These are phyloP conservation scores for Smallanthus sonchifolius DNA, from an alignment of 129 eudicot genomes.

Conservation along the genomic window DNA sequence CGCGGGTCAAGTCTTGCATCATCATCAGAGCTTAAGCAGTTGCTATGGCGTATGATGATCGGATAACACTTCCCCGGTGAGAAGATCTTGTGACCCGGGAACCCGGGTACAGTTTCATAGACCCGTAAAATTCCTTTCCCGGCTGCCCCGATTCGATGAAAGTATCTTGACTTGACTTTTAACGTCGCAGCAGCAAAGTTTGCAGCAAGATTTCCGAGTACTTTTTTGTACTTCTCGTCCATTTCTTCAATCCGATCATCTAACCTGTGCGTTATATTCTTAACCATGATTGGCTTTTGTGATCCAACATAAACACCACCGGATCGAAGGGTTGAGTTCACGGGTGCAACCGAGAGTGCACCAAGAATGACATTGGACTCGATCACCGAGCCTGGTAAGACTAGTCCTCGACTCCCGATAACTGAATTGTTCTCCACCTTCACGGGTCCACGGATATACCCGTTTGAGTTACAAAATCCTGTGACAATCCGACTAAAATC, in stretches of 20 bases:
- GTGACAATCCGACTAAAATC: slow-evolving; percentile 42
- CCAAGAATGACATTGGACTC: slow-evolving; percentile 46
- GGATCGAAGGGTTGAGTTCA: slow-evolving; percentile 33
- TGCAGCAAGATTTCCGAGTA: slow-evolving; percentile 60
- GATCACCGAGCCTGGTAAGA: slow-evolving; percentile 40
- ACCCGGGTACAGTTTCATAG: slow-evolving; percentile 32
- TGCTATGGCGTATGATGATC: slow-evolving; percentile 51
- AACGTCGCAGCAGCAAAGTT: slow-evolving; percentile 50
- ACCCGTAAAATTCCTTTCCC: slow-evolving; percentile 50
- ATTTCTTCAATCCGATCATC: slow-evolving; percentile 45
- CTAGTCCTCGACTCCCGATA: slow-evolving; percentile 36
- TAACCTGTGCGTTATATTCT: slow-evolving; percentile 19
- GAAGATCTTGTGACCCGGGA: slow-evolving; percentile 43
- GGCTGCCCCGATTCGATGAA: slow-evolving; percentile 55
- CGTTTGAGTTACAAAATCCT: slow-evolving; percentile 27
- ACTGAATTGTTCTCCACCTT: slow-evolving; percentile 37
- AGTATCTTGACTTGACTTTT: slow-evolving; percentile 45
- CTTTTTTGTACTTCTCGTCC: slow-evolving; percentile 37
- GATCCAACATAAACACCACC: slow-evolving; percentile 53
- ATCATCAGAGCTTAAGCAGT: slow-evolving; percentile 53
- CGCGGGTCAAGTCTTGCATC: slow-evolving; percentile 64
- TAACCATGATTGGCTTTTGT: slow-evolving; percentile 42
- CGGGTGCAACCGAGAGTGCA: slow-evolving; percentile 49
- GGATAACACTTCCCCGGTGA: slow-evolving; percentile 35
- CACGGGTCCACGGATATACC: slow-evolving; percentile 27